A percentile compares a stretch with the other conserved stretches of the same genome.
Evolutionary conservation across 257 asterid genomes (phyloP).

Genomic region (Solanum rostratum): DNA sequence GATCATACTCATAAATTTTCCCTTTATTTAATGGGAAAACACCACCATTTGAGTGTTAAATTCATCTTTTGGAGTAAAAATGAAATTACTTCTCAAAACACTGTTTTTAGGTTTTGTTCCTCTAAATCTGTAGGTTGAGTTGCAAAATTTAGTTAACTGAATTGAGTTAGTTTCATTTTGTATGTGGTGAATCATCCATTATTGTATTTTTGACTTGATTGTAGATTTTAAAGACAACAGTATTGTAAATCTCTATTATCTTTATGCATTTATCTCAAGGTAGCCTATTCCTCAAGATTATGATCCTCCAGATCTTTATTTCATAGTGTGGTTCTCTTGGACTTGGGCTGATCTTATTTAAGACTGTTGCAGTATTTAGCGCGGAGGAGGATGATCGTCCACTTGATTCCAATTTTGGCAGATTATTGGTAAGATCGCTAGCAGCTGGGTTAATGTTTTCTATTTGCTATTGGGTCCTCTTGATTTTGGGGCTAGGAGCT

Average conservation of each 20-base stretch:
- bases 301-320: neutral
- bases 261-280: neutral
- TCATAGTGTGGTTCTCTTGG: neutral
- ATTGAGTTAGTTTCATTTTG: neutral
- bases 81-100: neutral
- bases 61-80: neutral
- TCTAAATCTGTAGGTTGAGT: neutral
- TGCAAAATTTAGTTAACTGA: neutral
- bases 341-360: constrained; percentile 13
- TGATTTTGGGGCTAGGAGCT: constrained; percentile 1
- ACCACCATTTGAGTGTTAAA: neutral
- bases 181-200: neutral
- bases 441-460: neutral
- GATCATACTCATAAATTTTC: neutral
- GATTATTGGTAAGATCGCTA: constrained; percentile 63
- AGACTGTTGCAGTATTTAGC: constrained; percentile 28
- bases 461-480: neutral
- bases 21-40: neutral
- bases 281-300: neutral
- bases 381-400: constrained; percentile 45
- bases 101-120: neutral
- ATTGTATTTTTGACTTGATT: neutral
- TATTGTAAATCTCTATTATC: neutral
- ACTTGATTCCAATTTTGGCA: constrained; percentile 54
- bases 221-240: neutral